These are phyloP conservation scores for Sphagnum tenellum DNA, from an alignment of 225 moss, liverwort and hornwort genomes.

Conservation along the genomic window DNA sequence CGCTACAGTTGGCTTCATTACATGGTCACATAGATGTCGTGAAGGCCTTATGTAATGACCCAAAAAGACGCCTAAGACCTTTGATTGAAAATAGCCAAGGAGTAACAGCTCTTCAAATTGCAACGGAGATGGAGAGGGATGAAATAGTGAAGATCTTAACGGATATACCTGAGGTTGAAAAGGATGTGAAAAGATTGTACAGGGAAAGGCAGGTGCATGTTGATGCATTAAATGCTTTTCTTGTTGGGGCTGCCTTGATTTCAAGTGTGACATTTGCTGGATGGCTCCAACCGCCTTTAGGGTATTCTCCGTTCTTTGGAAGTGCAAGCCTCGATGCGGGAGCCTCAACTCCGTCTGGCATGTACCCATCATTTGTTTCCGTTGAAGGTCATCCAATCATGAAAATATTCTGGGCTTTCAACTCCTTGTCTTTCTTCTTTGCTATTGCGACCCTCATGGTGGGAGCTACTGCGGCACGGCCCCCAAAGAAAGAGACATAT, in stretches of 20 bases:
- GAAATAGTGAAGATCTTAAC: conserved; percentile 27
- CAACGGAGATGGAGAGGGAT: conserved; percentile 15
- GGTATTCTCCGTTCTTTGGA: conserved; percentile 6
- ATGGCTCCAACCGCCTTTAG: conserved; percentile 44
- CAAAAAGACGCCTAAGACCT: conserved; percentile 6
- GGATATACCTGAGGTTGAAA: conserved; percentile 31
- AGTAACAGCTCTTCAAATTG: conserved; percentile 20
- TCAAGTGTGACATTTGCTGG: conserved; percentile 30
- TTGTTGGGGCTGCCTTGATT: conserved; percentile 42
- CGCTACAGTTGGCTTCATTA: conserved; percentile 30
- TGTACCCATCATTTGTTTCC: conserved; percentile 12
- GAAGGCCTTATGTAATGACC: conserved; percentile 8
- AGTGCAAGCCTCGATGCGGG: conserved; percentile 5
- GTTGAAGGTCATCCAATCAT: conserved; percentile 21
- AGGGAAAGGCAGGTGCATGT: conserved; percentile 47
- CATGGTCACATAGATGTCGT: conserved; percentile 17
- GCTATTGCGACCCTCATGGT: conserved; percentile 18
- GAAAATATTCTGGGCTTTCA: conserved; percentile 26
- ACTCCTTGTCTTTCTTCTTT: conserved; percentile 21
- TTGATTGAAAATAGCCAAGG: conserved; percentile 22
- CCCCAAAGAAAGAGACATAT: conserved; percentile 8
- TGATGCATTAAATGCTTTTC: conserved; percentile 38
- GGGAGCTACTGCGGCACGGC: conserved; percentile 18
- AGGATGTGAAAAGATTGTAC: conserved; percentile 37
- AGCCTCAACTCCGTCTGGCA: conserved; percentile 6